Evolutionary conservation across 176 grass and related monocot species (phyloP).

Genomic region (Panicum miliaceum): DNA sequence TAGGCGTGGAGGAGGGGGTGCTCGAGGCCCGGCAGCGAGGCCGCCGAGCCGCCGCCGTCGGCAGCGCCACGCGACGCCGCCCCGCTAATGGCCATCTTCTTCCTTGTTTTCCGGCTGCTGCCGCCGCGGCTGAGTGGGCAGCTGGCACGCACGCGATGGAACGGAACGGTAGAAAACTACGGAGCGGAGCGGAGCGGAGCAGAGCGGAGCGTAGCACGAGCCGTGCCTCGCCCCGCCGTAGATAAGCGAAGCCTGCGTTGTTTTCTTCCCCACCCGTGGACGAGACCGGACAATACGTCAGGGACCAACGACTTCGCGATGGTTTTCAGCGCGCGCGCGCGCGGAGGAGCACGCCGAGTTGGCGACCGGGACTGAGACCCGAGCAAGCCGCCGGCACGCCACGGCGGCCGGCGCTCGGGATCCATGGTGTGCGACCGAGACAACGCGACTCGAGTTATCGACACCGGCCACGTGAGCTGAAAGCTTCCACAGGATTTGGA

Average conservation of each 20-base stretch:
- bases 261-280: not conserved
- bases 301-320: not conserved
- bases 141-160: not conserved
- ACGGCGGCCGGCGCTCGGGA: not conserved
- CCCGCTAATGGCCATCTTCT: constrained; percentile 37
- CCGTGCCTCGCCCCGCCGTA: not conserved
- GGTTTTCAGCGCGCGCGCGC: not conserved
- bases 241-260: not conserved
- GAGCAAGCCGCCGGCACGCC: not conserved
- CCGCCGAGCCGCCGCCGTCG: not conserved
- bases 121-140: not conserved
- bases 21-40: constrained; percentile 10
- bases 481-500: too few species aligned
- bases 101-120: not conserved
- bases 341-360: not conserved
- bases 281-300: not conserved
- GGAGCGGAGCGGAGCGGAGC: not conserved
- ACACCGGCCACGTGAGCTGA: too few species aligned
- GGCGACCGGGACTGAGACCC: not conserved
- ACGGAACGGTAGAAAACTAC: not conserved
- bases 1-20: constrained; percentile 45
- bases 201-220: not conserved
- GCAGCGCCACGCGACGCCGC: not conserved
- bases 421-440: not conserved
- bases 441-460: too few species aligned